A percentile compares a stretch with the other conserved stretches of the same genome.
Evolutionary conservation across 1,284 basidiomycete species (phyloP).

Genomic region (Rhodofomes roseus): DNA sequence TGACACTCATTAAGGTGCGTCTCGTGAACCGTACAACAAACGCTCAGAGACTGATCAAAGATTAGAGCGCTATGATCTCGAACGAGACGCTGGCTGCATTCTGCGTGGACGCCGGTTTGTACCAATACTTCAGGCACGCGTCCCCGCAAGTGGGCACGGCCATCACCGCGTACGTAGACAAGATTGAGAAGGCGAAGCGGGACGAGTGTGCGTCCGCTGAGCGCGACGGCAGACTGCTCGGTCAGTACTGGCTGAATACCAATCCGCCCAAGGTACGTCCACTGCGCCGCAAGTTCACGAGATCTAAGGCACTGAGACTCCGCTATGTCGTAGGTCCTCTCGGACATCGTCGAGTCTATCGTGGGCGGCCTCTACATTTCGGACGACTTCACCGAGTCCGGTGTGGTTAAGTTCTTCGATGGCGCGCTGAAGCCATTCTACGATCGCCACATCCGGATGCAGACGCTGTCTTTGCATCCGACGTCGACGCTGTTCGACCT

Average conservation of each 20-base stretch:
- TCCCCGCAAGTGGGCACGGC: constrained; percentile 45
- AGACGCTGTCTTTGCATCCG: constrained; percentile 69
- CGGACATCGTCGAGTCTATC: constrained; percentile 74
- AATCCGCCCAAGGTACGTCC: constrained; percentile 70
- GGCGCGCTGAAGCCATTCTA: constrained; percentile 70
- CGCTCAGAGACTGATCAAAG: neutral
- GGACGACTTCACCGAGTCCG: constrained; percentile 60
- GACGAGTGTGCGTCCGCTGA: constrained; percentile 46
- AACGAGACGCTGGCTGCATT: constrained; percentile 71
- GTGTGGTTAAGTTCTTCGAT: constrained; percentile 61
- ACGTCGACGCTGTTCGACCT: constrained; percentile 70
- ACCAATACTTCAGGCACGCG: constrained; percentile 57
- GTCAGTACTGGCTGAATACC: constrained; percentile 74
- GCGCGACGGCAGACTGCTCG: constrained; percentile 45
- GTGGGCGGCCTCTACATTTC: constrained; percentile 73
- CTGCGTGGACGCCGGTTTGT: constrained; percentile 62
- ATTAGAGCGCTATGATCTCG: constrained; percentile 76
- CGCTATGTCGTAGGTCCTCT: constrained; percentile 47
- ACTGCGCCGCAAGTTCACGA: neutral
- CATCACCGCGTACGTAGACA: constrained; percentile 52
- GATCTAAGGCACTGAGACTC: no score
- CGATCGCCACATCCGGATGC: constrained; percentile 63
- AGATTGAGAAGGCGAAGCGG: constrained; percentile 43
- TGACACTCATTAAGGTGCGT: constrained; percentile 72
- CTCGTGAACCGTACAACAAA: neutral